Base-by-base conservation (phyloP, 2,329 filamentous ascomycete species). In the Tolypocladium cylindrosporum region DNA sequence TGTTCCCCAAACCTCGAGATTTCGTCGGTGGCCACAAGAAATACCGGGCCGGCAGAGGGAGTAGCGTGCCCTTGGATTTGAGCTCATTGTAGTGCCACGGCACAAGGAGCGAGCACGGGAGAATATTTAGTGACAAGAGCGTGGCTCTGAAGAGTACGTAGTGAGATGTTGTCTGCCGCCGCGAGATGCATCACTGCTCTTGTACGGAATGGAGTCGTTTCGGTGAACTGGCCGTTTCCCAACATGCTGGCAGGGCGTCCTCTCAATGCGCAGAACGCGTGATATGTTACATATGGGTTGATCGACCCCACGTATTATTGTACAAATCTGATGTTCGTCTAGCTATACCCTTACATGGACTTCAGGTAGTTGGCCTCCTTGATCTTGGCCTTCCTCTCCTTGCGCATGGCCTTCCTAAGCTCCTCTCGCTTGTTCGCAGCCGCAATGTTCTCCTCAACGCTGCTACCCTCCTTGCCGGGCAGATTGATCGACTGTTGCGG, bases 1-100 rank as follows among this genome's bases (percentile, higher is more conserved):
- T 89, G 64, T 79, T 97, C 53, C 93, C 94, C 0, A 93, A 91
- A 65, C 93, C 93, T 27, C 81, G 93, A 66, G 85, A 89, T 1
- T 97, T 95, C 68, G 74, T 79, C 1, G 88, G 88, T n/a, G 85
- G 83, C 4, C 75, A 81, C 24, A 91, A 88, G 70, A 85, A 84
- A 69, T 99, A 97, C 73, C 81, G 93, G 61, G 94, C 94, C 41
- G 94, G 94, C 10, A 83, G 93, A 69, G 93, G 91, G 39, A 97
- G 91, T 75, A 97, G 90, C 77, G 92, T 97, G 64, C 94, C 94
- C 37, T 77, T 97, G 65, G 90, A 97, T 76, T 73, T 99, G 68
- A 84, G 78, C 63, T 77, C 80, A 37, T 60, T 65, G 54, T 62
- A 59, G 50, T 10, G 11, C 54, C 41, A 34, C 48, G 27, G 16